phyloP scores from a whole-genome alignment of 148 eudicot genomes.

The Salicornia ramosissima region DNA sequence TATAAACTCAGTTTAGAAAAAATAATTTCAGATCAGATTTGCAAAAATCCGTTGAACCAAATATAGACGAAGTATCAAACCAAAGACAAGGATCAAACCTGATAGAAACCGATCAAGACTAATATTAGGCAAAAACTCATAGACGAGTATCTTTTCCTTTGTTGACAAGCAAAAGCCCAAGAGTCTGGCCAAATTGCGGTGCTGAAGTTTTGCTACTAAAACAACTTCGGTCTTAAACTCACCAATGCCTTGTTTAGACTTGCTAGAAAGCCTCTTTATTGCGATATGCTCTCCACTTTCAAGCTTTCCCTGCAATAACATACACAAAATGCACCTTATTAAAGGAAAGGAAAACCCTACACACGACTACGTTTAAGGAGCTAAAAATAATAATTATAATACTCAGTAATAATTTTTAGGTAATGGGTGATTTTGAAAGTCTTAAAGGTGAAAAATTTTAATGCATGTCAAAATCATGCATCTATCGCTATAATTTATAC shows the following conservation, averaged over 20 bases:
- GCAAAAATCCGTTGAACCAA: too few relatives aligned
- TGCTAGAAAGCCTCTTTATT: slow-evolving; percentile 23
- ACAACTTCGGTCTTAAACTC: slow-evolving; percentile 28
- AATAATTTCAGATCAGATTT: too few relatives aligned
- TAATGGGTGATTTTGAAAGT: too few relatives aligned
- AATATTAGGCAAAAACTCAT: slow-evolving; percentile 19
- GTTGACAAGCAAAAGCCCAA: slow-evolving; percentile 21
- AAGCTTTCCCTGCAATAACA: slow-evolving; percentile 17
- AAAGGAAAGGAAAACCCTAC: too few relatives aligned
- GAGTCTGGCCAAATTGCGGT: slow-evolving; percentile 23
- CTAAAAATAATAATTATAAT: too few relatives aligned
- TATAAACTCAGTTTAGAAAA: too few relatives aligned
- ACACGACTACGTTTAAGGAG: too few relatives aligned
- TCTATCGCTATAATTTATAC: too few relatives aligned
- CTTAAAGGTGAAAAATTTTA: too few relatives aligned
- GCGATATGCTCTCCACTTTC: slow-evolving; percentile 24
- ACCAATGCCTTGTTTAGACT: slow-evolving; percentile 19
- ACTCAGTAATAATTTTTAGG: too few relatives aligned
- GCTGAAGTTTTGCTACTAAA: slow-evolving; percentile 29
- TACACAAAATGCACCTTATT: neutral
- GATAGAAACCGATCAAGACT: slow-evolving; percentile 21
- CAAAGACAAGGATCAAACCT: neutral
- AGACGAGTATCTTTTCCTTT: slow-evolving; percentile 23
- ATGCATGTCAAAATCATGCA: too few relatives aligned
- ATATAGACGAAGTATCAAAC: too few relatives aligned